Percentiles rank a stretch among this genome's conserved stretches.
These are phyloP conservation scores for Huiozyma naganishii DNA, from an alignment of 805 yeast species.

Conservation along the genomic window DNA sequence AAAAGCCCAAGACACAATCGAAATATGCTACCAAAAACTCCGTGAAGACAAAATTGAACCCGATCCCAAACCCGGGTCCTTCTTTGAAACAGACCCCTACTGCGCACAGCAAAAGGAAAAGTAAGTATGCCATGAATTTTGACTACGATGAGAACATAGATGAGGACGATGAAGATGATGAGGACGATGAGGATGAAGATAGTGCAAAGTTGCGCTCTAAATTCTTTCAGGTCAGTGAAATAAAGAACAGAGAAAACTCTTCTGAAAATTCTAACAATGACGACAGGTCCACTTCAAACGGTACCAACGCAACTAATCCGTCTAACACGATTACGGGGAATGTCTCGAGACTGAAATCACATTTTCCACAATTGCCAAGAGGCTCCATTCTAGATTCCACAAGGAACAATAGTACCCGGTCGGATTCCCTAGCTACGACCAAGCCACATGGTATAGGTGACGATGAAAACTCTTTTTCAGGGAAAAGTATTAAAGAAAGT, in stretches of 20 bases:
- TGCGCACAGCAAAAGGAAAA: not conserved
- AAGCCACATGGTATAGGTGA: slow-evolving; percentile 1
- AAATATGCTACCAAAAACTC: too few species aligned
- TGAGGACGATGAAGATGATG: slow-evolving; percentile 27
- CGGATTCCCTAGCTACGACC: slow-evolving; percentile 1
- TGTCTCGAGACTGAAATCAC: slow-evolving; percentile 11
- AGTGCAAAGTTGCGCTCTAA: slow-evolving; percentile 13
- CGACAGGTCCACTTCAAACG: not conserved
- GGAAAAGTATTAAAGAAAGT: too few species aligned
- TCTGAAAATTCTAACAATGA: not conserved
- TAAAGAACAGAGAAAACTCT: not conserved
- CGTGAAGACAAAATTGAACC: not conserved
- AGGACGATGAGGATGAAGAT: slow-evolving; percentile 22
- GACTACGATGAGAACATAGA: slow-evolving; percentile 25
- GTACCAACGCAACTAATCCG: not conserved
- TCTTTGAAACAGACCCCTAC: not conserved
- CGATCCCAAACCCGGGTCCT: not conserved
- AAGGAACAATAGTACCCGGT: slow-evolving; percentile 5
- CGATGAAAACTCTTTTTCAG: not conserved
- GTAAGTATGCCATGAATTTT: slow-evolving; percentile 19
- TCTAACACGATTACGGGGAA: slow-evolving; percentile 5
- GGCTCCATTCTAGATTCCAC: slow-evolving; percentile 4
- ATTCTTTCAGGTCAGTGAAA: slow-evolving; percentile 14
- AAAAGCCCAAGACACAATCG: too few species aligned
- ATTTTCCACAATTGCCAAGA: slow-evolving; percentile 8